Evolutionary conservation across 345 rosid genomes (phyloP).

Genomic region (Viola odorata): DNA sequence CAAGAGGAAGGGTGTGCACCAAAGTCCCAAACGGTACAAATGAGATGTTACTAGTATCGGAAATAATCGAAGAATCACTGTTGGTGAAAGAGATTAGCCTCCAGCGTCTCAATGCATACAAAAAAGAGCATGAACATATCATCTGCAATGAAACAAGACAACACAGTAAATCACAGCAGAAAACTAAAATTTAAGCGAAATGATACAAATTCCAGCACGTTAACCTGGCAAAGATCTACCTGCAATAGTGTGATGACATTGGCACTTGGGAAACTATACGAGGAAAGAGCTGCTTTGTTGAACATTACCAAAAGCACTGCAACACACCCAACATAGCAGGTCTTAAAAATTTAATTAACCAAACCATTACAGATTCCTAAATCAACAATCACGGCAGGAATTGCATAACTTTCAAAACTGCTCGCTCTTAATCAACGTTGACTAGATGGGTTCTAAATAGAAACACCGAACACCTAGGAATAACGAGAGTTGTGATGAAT

Average conservation of each 20-base stretch:
- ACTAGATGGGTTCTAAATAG: no score
- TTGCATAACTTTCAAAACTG: no score
- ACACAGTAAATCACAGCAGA: not conserved
- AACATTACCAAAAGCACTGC: slow-evolving; percentile 87
- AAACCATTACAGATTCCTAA: no score
- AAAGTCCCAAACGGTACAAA: slow-evolving; percentile 69
- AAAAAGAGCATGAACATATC: slow-evolving; percentile 68
- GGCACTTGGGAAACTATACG: slow-evolving; percentile 78
- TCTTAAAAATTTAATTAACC: no score
- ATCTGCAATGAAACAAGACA: slow-evolving; percentile 39
- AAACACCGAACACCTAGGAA: not conserved
- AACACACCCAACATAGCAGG: not conserved
- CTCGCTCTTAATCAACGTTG: no score
- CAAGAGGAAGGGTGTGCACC: slow-evolving; percentile 67
- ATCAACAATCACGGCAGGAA: no score
- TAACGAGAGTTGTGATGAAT: not conserved
- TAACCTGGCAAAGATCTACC: slow-evolving; percentile 32
- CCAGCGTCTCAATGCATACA: slow-evolving; percentile 59
- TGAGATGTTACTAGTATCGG: slow-evolving; percentile 35
- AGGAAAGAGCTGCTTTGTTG: slow-evolving; percentile 98
- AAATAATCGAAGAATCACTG: slow-evolving; percentile 44
- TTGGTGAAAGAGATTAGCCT: slow-evolving; percentile 59
- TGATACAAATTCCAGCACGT: not conserved
- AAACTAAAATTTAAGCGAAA: no score
- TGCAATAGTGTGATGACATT: slow-evolving; percentile 87